These are phyloP conservation scores for Colletotrichum agaves DNA, from an alignment of 2,329 filamentous ascomycete species.

Conservation along the genomic window DNA sequence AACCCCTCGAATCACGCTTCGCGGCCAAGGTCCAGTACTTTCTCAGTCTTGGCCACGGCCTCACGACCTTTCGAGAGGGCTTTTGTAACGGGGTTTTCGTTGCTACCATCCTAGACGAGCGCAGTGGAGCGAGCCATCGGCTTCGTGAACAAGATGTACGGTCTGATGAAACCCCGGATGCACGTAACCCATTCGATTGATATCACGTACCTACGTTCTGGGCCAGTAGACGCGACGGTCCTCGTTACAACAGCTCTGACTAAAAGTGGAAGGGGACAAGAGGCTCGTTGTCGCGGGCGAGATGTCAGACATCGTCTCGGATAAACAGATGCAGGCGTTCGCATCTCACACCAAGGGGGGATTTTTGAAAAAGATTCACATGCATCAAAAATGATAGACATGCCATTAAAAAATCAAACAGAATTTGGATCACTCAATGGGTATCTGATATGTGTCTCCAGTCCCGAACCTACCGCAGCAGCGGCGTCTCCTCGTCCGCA, in stretches of 20 bases:
- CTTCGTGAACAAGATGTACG: neutral
- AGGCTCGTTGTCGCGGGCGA: neutral
- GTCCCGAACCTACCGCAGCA: slow-evolving; percentile 39
- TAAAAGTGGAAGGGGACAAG: neutral
- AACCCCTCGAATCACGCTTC: rapidly evolving
- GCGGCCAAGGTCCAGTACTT: neutral
- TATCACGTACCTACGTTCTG: neutral
- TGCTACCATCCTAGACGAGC: neutral
- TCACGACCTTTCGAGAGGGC: neutral
- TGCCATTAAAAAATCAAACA: too few relatives aligned
- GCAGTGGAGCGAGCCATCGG: neutral
- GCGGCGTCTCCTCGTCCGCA: slow-evolving; percentile 48
- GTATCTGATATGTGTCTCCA: too few relatives aligned
- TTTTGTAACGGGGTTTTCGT: neutral
- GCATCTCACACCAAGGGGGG: neutral
- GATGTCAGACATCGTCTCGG: neutral
- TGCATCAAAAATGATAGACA: neutral
- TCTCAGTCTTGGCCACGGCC: neutral
- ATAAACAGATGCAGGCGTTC: neutral
- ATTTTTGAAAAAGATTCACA: neutral
- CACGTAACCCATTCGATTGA: neutral
- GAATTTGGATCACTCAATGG: neutral
- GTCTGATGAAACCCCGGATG: neutral
- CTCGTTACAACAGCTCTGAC: neutral
- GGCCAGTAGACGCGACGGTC: neutral